Percentiles rank a stretch among this genome's conserved stretches.
These are phyloP conservation scores for Ophryocystis elektroscirrha DNA, from an alignment of 169 alveolate species.

Conservation along the genomic window DNA sequence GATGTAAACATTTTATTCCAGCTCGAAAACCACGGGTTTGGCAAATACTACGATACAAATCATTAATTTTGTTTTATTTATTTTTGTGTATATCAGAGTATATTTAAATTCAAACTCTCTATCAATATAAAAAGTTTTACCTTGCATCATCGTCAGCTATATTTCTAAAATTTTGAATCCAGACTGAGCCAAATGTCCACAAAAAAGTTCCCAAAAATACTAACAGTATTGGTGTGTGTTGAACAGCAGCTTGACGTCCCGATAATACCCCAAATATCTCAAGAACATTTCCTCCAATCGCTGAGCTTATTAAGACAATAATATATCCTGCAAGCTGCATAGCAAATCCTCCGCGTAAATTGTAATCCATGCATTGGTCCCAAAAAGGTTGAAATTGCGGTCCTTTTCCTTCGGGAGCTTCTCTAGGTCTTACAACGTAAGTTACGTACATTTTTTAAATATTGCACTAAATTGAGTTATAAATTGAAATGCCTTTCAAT, in stretches of 20 bases:
- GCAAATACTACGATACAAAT: conserved; percentile 33
- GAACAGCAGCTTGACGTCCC: conserved; percentile 44
- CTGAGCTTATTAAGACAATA: conserved; percentile 29
- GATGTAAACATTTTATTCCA: conserved; percentile 50
- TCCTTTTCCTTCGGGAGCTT: conserved; percentile 74
- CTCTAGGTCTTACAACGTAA: conserved; percentile 72
- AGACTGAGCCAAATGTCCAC: conserved; percentile 43
- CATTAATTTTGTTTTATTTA: not conserved
- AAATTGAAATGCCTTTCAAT: too few species aligned
- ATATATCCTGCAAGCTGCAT: conserved; percentile 35
- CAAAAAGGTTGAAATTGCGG: conserved; percentile 67
- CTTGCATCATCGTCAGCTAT: conserved; percentile 57
- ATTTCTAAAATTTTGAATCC: conserved; percentile 46
- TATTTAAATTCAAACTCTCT: not conserved
- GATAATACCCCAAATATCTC: too few species aligned
- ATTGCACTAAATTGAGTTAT: too few species aligned
- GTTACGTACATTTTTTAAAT: conserved; percentile 73
- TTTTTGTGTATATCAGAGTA: not conserved
- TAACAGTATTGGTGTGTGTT: conserved; percentile 45
- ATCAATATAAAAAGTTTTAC: not conserved
- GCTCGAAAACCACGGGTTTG: conserved; percentile 59
- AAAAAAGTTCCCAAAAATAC: conserved; percentile 46
- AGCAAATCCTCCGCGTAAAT: conserved; percentile 52
- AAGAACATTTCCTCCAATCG: conserved; percentile 45
- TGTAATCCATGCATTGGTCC: conserved; percentile 52